Evolutionary conservation across 148 eudicot genomes (phyloP), one percentile per base, ranked within the genome.

Genomic region (Arbutus unedo): DNA sequence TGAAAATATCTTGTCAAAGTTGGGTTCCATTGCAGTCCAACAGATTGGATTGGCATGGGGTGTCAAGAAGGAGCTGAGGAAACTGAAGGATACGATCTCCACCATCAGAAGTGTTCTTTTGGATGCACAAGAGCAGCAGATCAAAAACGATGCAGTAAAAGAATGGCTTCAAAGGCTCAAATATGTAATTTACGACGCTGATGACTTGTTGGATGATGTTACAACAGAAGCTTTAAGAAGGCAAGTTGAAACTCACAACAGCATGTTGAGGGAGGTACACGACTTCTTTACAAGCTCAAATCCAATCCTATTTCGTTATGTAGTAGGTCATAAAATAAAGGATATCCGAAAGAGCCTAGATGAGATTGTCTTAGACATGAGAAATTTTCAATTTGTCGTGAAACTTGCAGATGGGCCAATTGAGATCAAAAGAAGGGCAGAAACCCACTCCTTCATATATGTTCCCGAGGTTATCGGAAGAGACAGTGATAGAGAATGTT

Each of bases 391-490:
- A 13, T 67, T 87, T 19, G 56, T 74, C 43, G 81, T 79, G 9
- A 43, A 55, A 56, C 50, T 16, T 43, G 48, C 8, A 19, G 51
- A 49, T 0, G 6, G 18, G 68, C 15, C 45, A 8, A 6, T 31
- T 31, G 51, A n/a, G 21, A 53, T 7, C 6, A 38, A 11, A 41
- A 51, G 18, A 16, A 51, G 70, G 56, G 38, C 50, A 2, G 66
- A 71, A 51, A 56, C 38, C 4, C 3, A 3, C 48, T n/a, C 78
- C 16, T 72, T 78, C 51, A 14, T 18, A 19, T 5, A 10, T 21
- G 25, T 13, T 31, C 19, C 44, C 2, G 73, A 23, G 23, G 31
- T 81, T 82, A 9, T 81, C 15, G 86, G 90, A 6, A 83, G 88
- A 79, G 86, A 84, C 0, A 19, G 54, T 10, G 86, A 81, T 47